These are phyloP conservation scores for Aureobasidium sp. DNA, from an alignment of 2,329 filamentous ascomycete genomes.

Conservation along the genomic window DNA sequence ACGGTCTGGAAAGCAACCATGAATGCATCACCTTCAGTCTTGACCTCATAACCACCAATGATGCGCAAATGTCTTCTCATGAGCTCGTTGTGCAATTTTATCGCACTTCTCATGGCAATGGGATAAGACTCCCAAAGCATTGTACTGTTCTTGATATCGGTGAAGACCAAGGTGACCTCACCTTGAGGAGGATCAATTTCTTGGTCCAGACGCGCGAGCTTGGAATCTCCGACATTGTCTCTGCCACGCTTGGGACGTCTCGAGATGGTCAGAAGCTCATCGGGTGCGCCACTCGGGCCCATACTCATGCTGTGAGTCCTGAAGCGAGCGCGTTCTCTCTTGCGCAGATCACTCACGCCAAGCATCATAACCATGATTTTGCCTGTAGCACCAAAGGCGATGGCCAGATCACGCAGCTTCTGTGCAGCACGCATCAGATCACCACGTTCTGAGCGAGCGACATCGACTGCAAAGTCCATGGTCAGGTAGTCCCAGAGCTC, in stretches of 20 bases:
- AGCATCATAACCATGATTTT: slow-evolving; percentile 99
- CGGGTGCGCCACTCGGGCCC: slow-evolving; percentile 65
- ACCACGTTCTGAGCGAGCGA: slow-evolving; percentile 74
- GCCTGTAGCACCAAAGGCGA: slow-evolving; percentile 85
- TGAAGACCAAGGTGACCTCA: slow-evolving; percentile 90
- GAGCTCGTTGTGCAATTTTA: slow-evolving; percentile 94
- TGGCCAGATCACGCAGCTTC: slow-evolving; percentile 87
- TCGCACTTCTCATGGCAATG: slow-evolving; percentile 90
- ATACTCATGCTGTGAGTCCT: slow-evolving; percentile 80
- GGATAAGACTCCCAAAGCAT: slow-evolving; percentile 93
- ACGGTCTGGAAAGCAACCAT: slow-evolving; percentile 98
- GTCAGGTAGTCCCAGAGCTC: slow-evolving; percentile 95
- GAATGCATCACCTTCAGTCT: slow-evolving; percentile 98
- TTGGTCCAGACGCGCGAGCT: slow-evolving; percentile 75
- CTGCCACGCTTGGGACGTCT: slow-evolving; percentile 56
- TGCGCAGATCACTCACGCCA: slow-evolving; percentile 83
- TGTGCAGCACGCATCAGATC: slow-evolving; percentile 94
- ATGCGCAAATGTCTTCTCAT: slow-evolving; percentile 89
- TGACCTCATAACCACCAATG: slow-evolving; percentile 96
- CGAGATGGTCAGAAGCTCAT: slow-evolving; percentile 59
- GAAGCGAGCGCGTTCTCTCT: slow-evolving; percentile 67
- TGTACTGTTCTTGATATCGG: slow-evolving; percentile 98
- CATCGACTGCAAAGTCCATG: slow-evolving; percentile 83
- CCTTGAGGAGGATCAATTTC: slow-evolving; percentile 89
- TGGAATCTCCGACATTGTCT: slow-evolving; percentile 68